These are phyloP conservation scores for Volvox carteri DNA, from an alignment of 163 green algal species.

Conservation along the genomic window DNA sequence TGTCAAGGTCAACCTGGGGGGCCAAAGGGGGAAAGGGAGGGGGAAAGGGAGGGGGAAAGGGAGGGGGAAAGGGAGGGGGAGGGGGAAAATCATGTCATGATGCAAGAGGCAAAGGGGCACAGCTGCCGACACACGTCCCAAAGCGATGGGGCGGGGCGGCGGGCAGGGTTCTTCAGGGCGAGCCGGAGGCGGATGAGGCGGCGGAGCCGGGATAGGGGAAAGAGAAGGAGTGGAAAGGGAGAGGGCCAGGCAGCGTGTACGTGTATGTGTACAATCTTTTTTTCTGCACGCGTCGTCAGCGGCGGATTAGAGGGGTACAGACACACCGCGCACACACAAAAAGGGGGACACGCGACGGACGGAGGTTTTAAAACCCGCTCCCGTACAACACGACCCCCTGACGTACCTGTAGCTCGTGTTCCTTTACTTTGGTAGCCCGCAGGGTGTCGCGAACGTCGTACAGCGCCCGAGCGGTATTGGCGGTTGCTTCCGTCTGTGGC, in stretches of 20 bases:
- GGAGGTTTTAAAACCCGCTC: no score
- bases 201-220: background rate
- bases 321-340: no score
- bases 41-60: background rate
- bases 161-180: no score
- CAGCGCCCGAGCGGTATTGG: constrained; percentile 10
- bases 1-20: constrained; percentile 34
- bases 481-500: constrained; percentile 16
- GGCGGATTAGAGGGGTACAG: no score
- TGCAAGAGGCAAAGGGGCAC: no score
- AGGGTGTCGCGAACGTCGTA: constrained; percentile 37
- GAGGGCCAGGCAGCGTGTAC: no score
- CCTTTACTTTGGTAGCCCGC: background rate
- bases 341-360: no score
- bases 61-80: background rate
- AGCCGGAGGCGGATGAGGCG: background rate
- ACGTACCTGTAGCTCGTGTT: constrained; percentile 46
- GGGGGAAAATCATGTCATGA: background rate
- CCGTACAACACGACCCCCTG: no score
- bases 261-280: no score
- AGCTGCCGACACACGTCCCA: no score
- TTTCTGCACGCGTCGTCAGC: no score
- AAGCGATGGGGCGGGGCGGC: no score
- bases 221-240: background rate
- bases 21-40: background rate